Percentiles rank a stretch among this genome's conserved stretches.
Evolutionary conservation across 805 yeast species (phyloP).

Genomic region (Candida bentonensis): DNA sequence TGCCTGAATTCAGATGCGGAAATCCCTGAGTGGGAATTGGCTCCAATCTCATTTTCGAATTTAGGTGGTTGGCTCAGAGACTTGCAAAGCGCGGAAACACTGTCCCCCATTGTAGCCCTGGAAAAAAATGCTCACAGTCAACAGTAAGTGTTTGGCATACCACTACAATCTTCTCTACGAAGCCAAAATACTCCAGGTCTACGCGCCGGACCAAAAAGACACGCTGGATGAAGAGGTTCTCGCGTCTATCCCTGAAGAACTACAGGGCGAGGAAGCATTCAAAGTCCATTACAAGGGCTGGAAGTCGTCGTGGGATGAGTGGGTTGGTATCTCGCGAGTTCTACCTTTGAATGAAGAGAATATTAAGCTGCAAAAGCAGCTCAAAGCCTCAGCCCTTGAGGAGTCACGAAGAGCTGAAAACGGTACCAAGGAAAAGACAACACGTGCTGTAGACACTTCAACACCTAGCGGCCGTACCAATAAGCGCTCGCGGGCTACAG

Average conservation of each 20-base stretch:
- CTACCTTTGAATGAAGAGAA: slow-evolving; percentile 59
- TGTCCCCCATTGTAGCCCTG: background rate
- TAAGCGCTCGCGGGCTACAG: background rate
- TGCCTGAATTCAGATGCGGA: too few species aligned
- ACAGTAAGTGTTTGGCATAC: slow-evolving; percentile 48
- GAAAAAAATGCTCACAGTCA: slow-evolving; percentile 4
- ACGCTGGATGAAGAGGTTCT: slow-evolving; percentile 13
- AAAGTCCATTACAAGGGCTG: slow-evolving; percentile 88
- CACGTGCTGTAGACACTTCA: slow-evolving; percentile 10
- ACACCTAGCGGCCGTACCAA: slow-evolving; percentile 3
- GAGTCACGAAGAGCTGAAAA: slow-evolving; percentile 10
- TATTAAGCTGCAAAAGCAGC: slow-evolving; percentile 43
- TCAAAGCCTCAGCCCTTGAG: slow-evolving; percentile 35
- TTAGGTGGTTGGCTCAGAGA: too few species aligned
- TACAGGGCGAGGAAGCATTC: slow-evolving; percentile 31
- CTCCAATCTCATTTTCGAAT: too few species aligned
- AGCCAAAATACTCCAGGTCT: slow-evolving; percentile 60
- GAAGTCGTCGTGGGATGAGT: slow-evolving; percentile 94
- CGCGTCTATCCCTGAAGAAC: slow-evolving; percentile 23
- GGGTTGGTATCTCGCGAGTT: slow-evolving; percentile 66
- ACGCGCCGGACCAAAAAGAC: slow-evolving; percentile 35
- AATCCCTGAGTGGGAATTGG: too few species aligned
- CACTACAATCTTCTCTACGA: slow-evolving; percentile 88
- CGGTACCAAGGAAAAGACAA: slow-evolving; percentile 7
- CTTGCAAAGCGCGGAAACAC: too few species aligned